Percentiles rank a stretch among this genome's conserved stretches.
These are phyloP conservation scores for Aspergillus hiratsukae DNA, from an alignment of 2,329 filamentous ascomycete species.

Conservation along the genomic window DNA sequence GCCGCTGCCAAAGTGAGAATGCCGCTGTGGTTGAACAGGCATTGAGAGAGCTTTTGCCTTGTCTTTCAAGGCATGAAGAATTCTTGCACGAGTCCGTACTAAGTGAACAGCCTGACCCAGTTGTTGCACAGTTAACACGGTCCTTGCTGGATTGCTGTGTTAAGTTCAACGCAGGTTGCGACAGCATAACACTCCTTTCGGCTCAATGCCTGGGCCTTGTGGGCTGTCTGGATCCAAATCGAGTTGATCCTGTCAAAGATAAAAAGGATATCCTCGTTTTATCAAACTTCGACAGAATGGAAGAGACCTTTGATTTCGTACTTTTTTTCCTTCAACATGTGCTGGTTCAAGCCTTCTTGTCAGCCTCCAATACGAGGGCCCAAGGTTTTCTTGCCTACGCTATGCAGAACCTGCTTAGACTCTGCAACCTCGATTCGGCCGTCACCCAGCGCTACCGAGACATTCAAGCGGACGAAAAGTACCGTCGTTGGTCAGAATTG, in stretches of 20 bases:
- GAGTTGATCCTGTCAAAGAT: constrained; percentile 73
- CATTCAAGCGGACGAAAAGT: constrained; percentile 56
- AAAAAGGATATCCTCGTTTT: constrained; percentile 80
- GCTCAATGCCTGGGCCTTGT: constrained; percentile 82
- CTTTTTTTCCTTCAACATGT: constrained; percentile 81
- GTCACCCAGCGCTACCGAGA: constrained; percentile 49
- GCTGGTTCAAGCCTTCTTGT: constrained; percentile 85
- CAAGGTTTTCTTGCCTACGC: constrained; percentile 91
- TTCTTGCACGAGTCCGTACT: constrained; percentile 74
- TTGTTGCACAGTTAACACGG: constrained; percentile 67
- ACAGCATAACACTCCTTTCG: constrained; percentile 66
- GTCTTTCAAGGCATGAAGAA: constrained; percentile 67
- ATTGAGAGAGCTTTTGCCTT: constrained; percentile 69
- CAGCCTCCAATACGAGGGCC: constrained; percentile 77
- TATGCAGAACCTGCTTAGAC: constrained; percentile 85
- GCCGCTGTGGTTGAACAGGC: constrained; percentile 79
- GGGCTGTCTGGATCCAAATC: constrained; percentile 86
- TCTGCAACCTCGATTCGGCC: constrained; percentile 65
- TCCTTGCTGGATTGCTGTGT: constrained; percentile 80
- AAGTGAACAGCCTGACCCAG: constrained; percentile 75
- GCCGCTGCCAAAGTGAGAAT: constrained; percentile 77
- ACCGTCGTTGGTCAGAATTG: constrained; percentile 71
- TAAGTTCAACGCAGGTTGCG: constrained; percentile 66
- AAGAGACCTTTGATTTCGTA: constrained; percentile 81
- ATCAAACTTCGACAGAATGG: constrained; percentile 74